These are phyloP conservation scores for Penicillium ucsense DNA, from an alignment of 495 filamentous ascomycete species.

Conservation along the genomic window DNA sequence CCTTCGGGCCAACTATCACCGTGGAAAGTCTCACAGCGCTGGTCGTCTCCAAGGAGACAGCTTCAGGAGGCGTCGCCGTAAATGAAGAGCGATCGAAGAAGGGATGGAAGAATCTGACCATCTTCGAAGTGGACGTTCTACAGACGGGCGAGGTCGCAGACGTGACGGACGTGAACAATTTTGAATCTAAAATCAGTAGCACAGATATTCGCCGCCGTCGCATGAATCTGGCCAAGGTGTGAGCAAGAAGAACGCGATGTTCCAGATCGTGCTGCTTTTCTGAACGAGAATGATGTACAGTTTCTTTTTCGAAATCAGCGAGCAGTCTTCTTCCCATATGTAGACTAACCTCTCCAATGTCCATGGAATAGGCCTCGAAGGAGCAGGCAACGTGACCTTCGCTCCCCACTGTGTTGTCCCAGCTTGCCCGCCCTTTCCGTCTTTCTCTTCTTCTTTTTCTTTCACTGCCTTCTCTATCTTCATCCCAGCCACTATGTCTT, in stretches of 20 bases:
- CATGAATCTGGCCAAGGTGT: constrained; percentile 31
- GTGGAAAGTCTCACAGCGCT: constrained; percentile 68
- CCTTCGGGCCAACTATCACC: constrained; percentile 86
- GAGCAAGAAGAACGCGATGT: background rate
- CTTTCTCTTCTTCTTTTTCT: no score
- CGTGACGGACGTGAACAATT: constrained; percentile 35
- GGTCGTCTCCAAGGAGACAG: constrained; percentile 84
- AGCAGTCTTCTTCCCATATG: no score
- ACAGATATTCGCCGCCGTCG: constrained; percentile 54
- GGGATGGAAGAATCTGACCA: constrained; percentile 65
- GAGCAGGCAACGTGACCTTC: no score
- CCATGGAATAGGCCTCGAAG: no score
- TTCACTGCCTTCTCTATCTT: no score
- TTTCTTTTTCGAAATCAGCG: no score
- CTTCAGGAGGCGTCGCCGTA: constrained; percentile 70
- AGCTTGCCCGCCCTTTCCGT: no score
- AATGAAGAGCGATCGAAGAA: constrained; percentile 70
- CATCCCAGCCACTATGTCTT: no score
- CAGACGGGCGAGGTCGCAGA: constrained; percentile 53
- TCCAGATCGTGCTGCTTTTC: no score
- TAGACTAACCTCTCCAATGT: no score
- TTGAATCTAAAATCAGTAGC: constrained; percentile 84
- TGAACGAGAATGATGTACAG: no score
- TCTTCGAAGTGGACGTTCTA: constrained; percentile 90
- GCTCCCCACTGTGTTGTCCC: no score